Percentiles rank a stretch among this genome's conserved stretches.
Conservation (phyloP, 176 grass and related monocot genomes). For the Pontederia crassipes region DNA sequence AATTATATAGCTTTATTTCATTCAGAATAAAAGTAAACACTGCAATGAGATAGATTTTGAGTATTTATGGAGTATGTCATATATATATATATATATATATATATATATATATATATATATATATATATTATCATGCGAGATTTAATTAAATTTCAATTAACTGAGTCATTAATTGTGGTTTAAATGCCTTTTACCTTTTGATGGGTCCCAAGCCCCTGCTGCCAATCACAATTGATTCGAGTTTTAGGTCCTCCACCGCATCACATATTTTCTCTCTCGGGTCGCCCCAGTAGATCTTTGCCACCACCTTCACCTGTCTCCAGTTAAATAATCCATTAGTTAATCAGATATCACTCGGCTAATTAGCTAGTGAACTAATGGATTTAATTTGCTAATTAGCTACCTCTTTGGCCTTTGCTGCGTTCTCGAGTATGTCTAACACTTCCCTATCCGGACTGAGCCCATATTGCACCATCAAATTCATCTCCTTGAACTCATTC, state of each 20-base stretch:
- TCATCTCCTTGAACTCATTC: constrained; percentile 57
- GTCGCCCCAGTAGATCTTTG: constrained; percentile 90
- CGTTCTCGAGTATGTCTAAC: constrained; percentile 77
- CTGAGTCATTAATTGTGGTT: too few relatives aligned
- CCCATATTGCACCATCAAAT: constrained; percentile 54
- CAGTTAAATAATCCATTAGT: too few relatives aligned
- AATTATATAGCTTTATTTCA: too few relatives aligned
- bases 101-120: too few relatives aligned
- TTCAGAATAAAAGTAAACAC: too few relatives aligned
- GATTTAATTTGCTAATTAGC: neutral
- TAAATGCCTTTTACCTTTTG: constrained; percentile 41
- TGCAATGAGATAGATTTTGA: too few relatives aligned
- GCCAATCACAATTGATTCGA: constrained; percentile 52
- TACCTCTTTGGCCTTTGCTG: constrained; percentile 59
- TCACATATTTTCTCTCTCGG: constrained; percentile 78
- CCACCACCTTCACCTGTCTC: constrained; percentile 53
- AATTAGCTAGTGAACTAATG: neutral
- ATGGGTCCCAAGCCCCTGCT: constrained; percentile 68
- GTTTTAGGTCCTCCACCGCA: constrained; percentile 68
- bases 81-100: too few relatives aligned
- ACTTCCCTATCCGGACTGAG: constrained; percentile 48
- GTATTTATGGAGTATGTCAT: too few relatives aligned
- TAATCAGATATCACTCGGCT: too few relatives aligned
- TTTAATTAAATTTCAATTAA: too few relatives aligned
- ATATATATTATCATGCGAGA: too few relatives aligned